These are phyloP conservation scores for Sphaerulina musiva DNA, from an alignment of 2,329 filamentous ascomycete genomes.

Conservation along the genomic window DNA sequence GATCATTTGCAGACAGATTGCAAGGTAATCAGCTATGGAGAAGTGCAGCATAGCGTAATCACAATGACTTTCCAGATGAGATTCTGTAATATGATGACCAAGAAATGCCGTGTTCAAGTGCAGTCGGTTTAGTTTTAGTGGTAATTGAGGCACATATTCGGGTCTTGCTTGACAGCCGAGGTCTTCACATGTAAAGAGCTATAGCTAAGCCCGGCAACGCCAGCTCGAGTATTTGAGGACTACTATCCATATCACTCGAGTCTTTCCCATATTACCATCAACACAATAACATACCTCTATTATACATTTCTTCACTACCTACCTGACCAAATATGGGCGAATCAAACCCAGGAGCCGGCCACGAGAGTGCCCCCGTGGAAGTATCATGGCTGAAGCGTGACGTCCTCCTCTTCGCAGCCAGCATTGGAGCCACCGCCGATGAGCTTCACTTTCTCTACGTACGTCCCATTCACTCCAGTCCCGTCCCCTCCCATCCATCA, in stretches of 20 bases:
- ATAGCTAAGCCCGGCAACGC: background rate
- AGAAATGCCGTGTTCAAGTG: slow-evolving; percentile 3
- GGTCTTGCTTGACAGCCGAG: background rate
- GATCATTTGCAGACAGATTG: background rate
- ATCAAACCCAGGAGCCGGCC: slow-evolving; percentile 55
- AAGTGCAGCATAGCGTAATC: background rate
- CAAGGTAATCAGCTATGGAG: background rate
- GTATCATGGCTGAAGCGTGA: slow-evolving; percentile 70
- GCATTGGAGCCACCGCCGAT: slow-evolving; percentile 75
- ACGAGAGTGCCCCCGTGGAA: slow-evolving; percentile 68
- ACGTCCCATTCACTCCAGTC: slow-evolving; percentile 9
- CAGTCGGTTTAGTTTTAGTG: background rate
- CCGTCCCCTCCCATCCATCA: too few relatives aligned
- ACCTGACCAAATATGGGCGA: slow-evolving; percentile 14
- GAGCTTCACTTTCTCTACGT: slow-evolving; percentile 94
- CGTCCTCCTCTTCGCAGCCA: slow-evolving; percentile 80
- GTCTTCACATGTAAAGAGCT: background rate
- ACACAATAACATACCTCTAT: background rate
- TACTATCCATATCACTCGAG: background rate
- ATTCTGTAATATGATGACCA: background rate
- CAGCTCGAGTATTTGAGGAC: background rate
- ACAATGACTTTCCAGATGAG: background rate
- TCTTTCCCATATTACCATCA: background rate
- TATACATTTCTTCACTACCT: background rate
- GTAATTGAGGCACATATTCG: background rate